These are phyloP conservation scores for Neonectria ditissima DNA, from an alignment of 2,329 filamentous ascomycete genomes.

Conservation along the genomic window DNA sequence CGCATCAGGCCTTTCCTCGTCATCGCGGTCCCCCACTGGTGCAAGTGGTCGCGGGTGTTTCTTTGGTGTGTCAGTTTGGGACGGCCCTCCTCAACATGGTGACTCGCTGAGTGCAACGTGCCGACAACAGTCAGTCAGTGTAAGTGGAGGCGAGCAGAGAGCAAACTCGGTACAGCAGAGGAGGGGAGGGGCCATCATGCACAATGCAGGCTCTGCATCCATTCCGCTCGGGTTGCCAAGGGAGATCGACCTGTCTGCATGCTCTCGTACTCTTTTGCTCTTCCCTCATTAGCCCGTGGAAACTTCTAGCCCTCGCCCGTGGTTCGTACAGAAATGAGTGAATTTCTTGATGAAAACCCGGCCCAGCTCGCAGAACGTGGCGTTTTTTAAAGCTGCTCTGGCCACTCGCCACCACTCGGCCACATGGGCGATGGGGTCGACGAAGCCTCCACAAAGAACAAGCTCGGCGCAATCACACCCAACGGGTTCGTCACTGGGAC, in stretches of 20 bases:
- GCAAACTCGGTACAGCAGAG: background rate
- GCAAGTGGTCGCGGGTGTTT: slow-evolving; percentile 9
- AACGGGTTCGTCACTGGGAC: too few relatives aligned
- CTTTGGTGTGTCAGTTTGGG: slow-evolving; percentile 24
- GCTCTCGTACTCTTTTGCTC: background rate
- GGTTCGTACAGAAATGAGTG: slow-evolving; percentile 2
- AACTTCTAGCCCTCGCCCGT: background rate
- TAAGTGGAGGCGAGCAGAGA: slow-evolving; percentile 2
- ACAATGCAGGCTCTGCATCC: slow-evolving; percentile 20
- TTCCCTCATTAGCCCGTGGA: background rate
- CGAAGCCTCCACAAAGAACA: slow-evolving; percentile 17
- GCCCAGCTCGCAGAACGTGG: background rate
- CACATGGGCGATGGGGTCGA: background rate
- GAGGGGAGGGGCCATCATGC: slow-evolving; percentile 19
- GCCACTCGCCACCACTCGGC: slow-evolving; percentile 4
- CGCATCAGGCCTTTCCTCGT: slow-evolving; percentile 21
- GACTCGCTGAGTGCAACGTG: background rate
- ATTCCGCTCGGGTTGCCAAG: slow-evolving; percentile 22
- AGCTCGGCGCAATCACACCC: slow-evolving; percentile 5
- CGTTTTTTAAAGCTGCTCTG: slow-evolving; percentile 7
- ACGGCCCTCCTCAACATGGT: background rate
- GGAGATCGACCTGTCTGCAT: slow-evolving; percentile 19
- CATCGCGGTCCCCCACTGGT: slow-evolving; percentile 8
- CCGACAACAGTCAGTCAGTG: slow-evolving; percentile 7
- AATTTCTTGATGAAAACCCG: background rate